Percentiles rank a stretch among this genome's conserved stretches.
Evolutionary conservation across 805 yeast species (phyloP).

Genomic region (Isabelozyma rhagii): DNA sequence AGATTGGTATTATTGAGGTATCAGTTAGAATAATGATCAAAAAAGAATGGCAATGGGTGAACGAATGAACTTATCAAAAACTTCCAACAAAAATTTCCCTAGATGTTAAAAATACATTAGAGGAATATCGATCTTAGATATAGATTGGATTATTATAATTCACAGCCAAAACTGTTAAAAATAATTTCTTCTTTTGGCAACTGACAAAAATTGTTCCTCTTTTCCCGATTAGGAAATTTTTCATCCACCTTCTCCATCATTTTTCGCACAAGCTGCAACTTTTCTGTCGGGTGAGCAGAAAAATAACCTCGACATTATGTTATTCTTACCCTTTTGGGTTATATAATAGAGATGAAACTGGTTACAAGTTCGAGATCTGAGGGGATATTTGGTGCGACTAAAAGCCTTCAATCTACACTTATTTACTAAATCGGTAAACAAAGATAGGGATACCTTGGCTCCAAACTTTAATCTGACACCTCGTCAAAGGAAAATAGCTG

Average conservation of each 20-base stretch:
- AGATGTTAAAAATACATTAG: neutral
- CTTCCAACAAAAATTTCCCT: neutral
- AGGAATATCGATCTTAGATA: neutral
- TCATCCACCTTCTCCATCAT: neutral
- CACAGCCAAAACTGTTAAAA: neutral
- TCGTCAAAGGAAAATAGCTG: neutral
- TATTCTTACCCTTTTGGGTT: neutral
- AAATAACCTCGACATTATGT: neutral
- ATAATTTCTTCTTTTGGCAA: neutral
- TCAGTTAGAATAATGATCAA: neutral
- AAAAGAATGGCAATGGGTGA: neutral
- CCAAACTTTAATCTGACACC: neutral
- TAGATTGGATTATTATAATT: neutral
- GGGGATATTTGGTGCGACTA: neutral
- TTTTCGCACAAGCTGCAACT: neutral
- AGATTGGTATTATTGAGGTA: neutral
- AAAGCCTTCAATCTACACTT: neutral
- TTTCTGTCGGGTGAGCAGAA: neutral
- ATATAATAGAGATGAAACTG: neutral
- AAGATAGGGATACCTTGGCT: neutral
- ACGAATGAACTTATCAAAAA: neutral
- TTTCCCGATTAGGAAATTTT: neutral
- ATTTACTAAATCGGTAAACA: neutral
- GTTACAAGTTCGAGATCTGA: neutral
- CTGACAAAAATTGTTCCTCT: neutral